Evolutionary conservation across 83 land plant genomes (phyloP).

Genomic region (Thuja plicata): DNA sequence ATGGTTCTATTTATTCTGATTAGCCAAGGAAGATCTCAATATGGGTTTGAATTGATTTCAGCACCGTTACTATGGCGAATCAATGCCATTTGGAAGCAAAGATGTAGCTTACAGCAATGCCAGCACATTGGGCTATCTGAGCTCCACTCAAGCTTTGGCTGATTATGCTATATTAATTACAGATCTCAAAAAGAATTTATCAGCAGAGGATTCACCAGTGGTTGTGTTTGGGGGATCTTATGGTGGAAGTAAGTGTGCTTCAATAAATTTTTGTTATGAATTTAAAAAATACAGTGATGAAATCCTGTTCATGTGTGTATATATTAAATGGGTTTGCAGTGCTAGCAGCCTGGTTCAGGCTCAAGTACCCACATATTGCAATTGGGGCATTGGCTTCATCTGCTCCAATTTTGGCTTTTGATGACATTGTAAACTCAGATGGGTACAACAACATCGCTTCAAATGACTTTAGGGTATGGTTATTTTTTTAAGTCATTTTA

Average conservation of each 20-base stretch:
- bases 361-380: slow-evolving; percentile 81
- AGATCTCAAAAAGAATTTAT: slow-evolving; percentile 43
- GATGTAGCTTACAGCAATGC: slow-evolving; percentile 35
- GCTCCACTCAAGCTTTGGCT: slow-evolving; percentile 63
- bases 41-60: slow-evolving; percentile 21
- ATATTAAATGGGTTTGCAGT: slow-evolving; percentile 26
- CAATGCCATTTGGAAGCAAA: slow-evolving; percentile 44
- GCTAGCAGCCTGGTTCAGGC: slow-evolving; percentile 86
- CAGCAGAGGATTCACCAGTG: slow-evolving; percentile 54
- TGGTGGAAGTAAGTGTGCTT: slow-evolving; percentile 54
- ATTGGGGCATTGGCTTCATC: slow-evolving; percentile 90
- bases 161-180: slow-evolving; percentile 52
- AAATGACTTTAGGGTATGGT: neutral
- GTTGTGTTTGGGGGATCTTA: slow-evolving; percentile 71
- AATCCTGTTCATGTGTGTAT: neutral
- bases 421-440: neutral
- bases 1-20: no score
- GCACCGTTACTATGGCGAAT: slow-evolving; percentile 81
- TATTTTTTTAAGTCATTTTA: no score
- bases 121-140: slow-evolving; percentile 43
- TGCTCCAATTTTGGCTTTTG: slow-evolving; percentile 70
- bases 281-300: neutral
- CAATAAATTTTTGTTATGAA: neutral
- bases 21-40: no score
- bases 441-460: neutral